These are phyloP conservation scores for Corynespora cassiicola DNA, from an alignment of 2,329 filamentous ascomycete genomes.

Conservation along the genomic window DNA sequence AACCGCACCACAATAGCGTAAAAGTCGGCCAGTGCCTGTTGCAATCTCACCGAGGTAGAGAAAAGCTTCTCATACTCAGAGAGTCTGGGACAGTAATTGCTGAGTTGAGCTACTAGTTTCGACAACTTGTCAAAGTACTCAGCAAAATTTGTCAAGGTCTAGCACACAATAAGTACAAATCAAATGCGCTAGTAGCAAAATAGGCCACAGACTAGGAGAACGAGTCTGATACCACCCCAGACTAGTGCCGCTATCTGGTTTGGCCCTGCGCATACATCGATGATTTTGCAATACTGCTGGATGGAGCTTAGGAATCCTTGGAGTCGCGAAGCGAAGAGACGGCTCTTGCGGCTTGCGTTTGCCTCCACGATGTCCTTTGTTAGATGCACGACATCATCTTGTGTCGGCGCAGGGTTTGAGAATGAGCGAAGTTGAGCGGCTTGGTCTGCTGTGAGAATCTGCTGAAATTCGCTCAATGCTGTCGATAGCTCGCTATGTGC, in stretches of 20 bases:
- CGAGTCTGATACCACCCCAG: conserved; percentile 54
- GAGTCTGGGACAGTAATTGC: conserved; percentile 43
- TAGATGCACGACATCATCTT: conserved; percentile 40
- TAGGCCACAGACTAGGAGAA: conserved; percentile 40
- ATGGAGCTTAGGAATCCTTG: conserved; percentile 44
- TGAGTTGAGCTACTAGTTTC: conserved; percentile 45
- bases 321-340: conserved; percentile 38
- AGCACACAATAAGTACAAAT: conserved; percentile 6
- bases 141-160: conserved; percentile 43
- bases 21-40: conserved; percentile 35
- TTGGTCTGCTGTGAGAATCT: conserved; percentile 19
- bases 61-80: conserved; percentile 47
- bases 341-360: conserved; percentile 16
- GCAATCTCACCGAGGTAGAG: conserved; percentile 40
- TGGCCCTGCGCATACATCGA: conserved; percentile 48
- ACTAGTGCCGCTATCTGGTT: conserved; percentile 49
- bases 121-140: conserved; percentile 51
- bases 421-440: conserved; percentile 19
- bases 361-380: conserved; percentile 34
- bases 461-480: conserved; percentile 17
- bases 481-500: conserved; percentile 11
- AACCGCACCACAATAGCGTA: conserved; percentile 23
- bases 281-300: conserved; percentile 44
- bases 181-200: conserved; percentile 3
- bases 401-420: conserved; percentile 25